Evolutionary conservation across 352 stramenopile genomes (phyloP).

Genomic region (Pythium utonaiense): DNA sequence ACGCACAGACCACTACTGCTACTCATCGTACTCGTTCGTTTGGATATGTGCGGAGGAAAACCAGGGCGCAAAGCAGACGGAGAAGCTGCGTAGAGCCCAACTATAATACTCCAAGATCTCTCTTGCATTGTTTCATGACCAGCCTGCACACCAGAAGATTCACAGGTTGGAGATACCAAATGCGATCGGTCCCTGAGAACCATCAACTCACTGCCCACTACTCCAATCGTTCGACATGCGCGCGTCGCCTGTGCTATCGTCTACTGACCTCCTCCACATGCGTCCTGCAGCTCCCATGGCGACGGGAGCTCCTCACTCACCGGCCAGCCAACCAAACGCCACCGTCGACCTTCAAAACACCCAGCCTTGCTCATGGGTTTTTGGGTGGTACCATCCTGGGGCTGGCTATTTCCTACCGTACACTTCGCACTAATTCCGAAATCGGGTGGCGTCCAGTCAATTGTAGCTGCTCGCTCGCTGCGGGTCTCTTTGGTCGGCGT

Average conservation of each 20-base stretch:
- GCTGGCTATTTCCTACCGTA: too few relatives aligned
- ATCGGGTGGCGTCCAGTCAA: conserved; percentile 22
- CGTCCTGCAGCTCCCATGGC: neutral
- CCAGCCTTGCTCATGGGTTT: neutral
- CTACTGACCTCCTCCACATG: neutral
- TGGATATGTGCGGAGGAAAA: conserved; percentile 57
- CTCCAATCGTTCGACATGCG: neutral
- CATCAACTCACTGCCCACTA: neutral
- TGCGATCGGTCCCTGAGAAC: conserved; percentile 27
- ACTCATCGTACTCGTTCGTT: neutral
- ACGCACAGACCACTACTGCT: neutral
- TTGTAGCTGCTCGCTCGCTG: neutral
- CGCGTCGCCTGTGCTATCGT: neutral
- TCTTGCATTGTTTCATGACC: conserved; percentile 87
- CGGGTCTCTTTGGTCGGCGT: neutral
- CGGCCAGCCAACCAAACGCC: neutral
- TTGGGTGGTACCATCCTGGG: conserved; percentile 2
- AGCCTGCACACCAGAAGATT: conserved; percentile 63
- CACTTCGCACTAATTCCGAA: conserved; percentile 8
- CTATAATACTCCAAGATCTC: conserved; percentile 58
- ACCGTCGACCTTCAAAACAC: neutral
- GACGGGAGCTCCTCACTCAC: neutral
- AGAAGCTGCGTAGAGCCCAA: conserved; percentile 68
- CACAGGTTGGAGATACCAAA: conserved; percentile 87
- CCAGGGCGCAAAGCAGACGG: conserved; percentile 75